Base-by-base conservation (phyloP, 129 eudicot genomes). In the Cynara cardunculus region DNA sequence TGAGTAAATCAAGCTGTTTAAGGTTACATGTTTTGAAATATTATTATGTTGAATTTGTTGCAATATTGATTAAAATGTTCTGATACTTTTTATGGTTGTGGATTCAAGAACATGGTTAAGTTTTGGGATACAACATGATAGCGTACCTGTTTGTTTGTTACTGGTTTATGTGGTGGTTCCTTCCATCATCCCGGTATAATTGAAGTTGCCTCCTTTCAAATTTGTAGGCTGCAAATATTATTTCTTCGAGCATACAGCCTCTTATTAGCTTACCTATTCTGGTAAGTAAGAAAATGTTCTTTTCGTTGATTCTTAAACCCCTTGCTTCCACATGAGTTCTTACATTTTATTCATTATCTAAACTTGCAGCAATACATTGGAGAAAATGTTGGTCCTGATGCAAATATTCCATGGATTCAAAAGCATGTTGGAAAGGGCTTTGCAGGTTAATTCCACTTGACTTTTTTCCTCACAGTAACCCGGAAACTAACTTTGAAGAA, bases 221-320 rank as follows among this genome's bases (percentile, higher is more conserved):
- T 72, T 25, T 62, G 35, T 87, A 92, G 94, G 94, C 83, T 83
- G 94, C 91, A 81, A 92, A 83, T 80, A 85, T 92, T 75, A 91
- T 92, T 26, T 66, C 89, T 69, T 90, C 97, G 22, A 87, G 88
- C 81, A 88, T 88, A 77, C 97, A 92, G 66, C 94, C 97, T 85
- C 89, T 90, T 73, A 86, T 83, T 78, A 88, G 80, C 79, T 5
- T 86, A 25, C 34, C 87, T 41, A 25, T 90, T 18, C 65, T 87
- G 92, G 94, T 92, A 41, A 79, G 87, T 75, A 21, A 49, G n/a
- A 49, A 69, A 28, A 13, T 24, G 10, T 34, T 37, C 2, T 6
- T 69, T 5, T 53, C 30, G 26, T 53, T 68, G 2, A 35, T 73
- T 41, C 7, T 32, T 67, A 31, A 69, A 8, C 35, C 7, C 46